Evolutionary conservation across 352 stramenopile species (phyloP).

Genomic region (Phytopythium sindhum): DNA sequence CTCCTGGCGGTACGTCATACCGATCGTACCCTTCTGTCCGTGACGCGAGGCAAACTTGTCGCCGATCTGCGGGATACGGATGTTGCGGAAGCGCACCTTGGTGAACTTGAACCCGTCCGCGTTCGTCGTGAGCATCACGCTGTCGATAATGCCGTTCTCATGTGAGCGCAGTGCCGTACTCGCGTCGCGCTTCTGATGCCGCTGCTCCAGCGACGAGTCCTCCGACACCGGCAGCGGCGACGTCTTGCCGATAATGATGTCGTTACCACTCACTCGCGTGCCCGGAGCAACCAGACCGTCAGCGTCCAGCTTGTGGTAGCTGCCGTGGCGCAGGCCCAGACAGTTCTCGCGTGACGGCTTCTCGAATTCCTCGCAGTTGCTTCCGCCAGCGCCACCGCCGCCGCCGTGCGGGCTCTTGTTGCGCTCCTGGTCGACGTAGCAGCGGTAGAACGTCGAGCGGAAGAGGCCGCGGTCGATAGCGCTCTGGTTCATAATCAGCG

Average conservation of each 20-base stretch:
- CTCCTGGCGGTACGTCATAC: constrained; percentile 99
- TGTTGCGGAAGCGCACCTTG: constrained; percentile 98
- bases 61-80: constrained; percentile 98
- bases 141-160: constrained; percentile 99
- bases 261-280: constrained; percentile 95
- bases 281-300: constrained; percentile 97
- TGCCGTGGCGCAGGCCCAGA: constrained; percentile 93
- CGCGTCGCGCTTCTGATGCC: constrained; percentile 96
- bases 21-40: constrained; percentile 94
- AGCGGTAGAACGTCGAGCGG: constrained; percentile 98
- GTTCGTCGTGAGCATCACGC: constrained; percentile 98
- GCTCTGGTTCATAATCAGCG: constrained; percentile 99
- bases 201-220: constrained; percentile 77
- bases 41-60: constrained; percentile 97
- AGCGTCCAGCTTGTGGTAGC: constrained; percentile 98
- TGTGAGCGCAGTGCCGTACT: constrained; percentile 97
- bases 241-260: constrained; percentile 99
- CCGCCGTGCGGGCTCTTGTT: constrained; percentile 82
- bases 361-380: constrained; percentile 93
- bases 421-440: constrained; percentile 95
- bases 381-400: constrained; percentile 47
- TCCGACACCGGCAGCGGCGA: constrained; percentile 84
- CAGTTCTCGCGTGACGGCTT: constrained; percentile 94
- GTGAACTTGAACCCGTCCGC: constrained; percentile 96
- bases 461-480: constrained; percentile 99